Evolutionary conservation across 2,329 filamentous ascomycete genomes (phyloP).

Genomic region (Monilinia fructigena): DNA sequence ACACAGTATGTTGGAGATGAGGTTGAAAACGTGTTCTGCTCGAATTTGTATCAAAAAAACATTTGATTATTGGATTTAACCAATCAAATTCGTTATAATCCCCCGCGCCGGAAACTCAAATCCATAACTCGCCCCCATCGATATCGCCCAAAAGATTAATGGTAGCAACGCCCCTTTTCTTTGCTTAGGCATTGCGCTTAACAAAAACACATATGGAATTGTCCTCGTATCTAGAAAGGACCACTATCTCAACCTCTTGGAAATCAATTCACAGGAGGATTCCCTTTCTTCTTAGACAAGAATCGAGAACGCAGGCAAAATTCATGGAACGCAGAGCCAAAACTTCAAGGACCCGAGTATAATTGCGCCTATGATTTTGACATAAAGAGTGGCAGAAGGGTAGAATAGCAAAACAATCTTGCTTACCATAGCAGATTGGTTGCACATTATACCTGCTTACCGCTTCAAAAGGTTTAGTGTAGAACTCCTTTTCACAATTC

Average conservation of each 20-base stretch:
- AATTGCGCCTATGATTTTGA: too few species aligned
- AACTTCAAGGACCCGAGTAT: constrained; percentile 1
- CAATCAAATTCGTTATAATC: neutral
- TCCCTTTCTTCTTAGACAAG: neutral
- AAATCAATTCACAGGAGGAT: constrained; percentile 1
- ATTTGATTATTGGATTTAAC: too few species aligned
- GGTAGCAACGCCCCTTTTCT: neutral
- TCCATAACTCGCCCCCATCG: neutral
- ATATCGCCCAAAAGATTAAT: neutral
- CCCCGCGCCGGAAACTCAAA: neutral
- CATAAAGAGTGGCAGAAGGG: neutral
- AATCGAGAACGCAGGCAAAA: neutral
- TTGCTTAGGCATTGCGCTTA: neutral
- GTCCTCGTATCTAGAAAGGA: neutral
- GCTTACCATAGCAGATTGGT: neutral
- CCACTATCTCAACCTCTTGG: neutral
- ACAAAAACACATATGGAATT: neutral
- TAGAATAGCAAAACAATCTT: neutral
- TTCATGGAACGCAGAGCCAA: constrained; percentile 6
- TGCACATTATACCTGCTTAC: neutral
- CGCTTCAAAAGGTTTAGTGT: neutral
- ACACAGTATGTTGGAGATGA: too few species aligned
- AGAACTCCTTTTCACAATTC: neutral
- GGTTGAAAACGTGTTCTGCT: too few species aligned
- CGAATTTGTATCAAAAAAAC: too few species aligned